phyloP scores from a whole-genome alignment of 345 rosid species.

The Cochlearia excelsa region DNA sequence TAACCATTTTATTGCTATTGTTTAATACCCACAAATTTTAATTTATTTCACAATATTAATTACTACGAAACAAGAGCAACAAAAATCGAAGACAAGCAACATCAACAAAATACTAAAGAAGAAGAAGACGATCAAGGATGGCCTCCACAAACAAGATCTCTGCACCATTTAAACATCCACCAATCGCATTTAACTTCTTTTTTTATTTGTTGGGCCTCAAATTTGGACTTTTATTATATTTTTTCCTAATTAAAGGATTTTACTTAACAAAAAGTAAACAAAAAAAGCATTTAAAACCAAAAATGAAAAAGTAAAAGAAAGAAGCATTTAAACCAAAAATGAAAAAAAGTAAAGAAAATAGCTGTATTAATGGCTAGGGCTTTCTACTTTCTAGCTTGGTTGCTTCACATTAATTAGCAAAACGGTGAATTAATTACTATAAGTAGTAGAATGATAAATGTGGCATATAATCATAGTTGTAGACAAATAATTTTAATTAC shows the following conservation, averaged over 20 bases:
- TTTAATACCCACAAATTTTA: no score
- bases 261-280: neutral
- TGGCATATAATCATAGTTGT: constrained; percentile 10
- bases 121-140: constrained; percentile 31
- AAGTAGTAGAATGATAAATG: constrained; percentile 25
- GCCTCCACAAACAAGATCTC: constrained; percentile 28
- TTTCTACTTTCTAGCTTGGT: constrained; percentile 14
- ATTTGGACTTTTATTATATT: neutral
- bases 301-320: neutral
- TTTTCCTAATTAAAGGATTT: constrained; percentile 2
- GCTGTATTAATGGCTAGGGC: constrained; percentile 26
- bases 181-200: constrained; percentile 14
- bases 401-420: constrained; percentile 27
- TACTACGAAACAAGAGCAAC: no score
- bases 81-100: neutral
- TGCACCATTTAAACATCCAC: constrained; percentile 29
- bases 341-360: neutral
- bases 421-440: constrained; percentile 21
- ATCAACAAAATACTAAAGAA: constrained; percentile 28
- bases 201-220: constrained; percentile 22
- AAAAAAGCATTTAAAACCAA: no score
- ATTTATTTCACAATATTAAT: no score
- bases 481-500: constrained; percentile 3
- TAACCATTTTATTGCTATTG: no score
- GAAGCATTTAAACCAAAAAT: constrained; percentile 4